Percentiles rank a stretch among this genome's conserved stretches.
These are phyloP conservation scores for Spizellomyces punctatus DNA, from an alignment of 192 early-diverging fungal genomes.

Conservation along the genomic window DNA sequence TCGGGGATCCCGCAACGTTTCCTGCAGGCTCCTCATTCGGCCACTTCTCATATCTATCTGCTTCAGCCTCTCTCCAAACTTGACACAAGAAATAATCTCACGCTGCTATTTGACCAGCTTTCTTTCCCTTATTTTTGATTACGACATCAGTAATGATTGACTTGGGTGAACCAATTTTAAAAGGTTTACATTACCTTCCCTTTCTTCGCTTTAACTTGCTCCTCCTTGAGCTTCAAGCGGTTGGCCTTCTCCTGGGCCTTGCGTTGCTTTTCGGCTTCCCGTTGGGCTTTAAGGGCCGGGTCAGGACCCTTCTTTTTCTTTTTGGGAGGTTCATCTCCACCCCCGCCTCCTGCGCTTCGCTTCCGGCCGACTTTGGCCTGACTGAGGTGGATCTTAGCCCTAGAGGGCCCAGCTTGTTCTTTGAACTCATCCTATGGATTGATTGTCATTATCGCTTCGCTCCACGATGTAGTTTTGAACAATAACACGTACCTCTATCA, in stretches of 20 bases:
- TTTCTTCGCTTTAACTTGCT: conserved; percentile 35
- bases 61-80: too few relatives aligned
- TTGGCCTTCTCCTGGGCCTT: conserved; percentile 40
- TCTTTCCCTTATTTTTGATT: too few relatives aligned
- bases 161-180: too few relatives aligned
- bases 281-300: conserved; percentile 24
- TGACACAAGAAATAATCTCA: too few relatives aligned
- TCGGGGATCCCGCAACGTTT: too few relatives aligned
- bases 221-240: conserved; percentile 38
- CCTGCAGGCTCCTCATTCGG: too few relatives aligned
- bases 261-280: conserved; percentile 35
- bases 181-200: conserved; percentile 7
- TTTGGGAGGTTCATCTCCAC: conserved; percentile 17
- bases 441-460: not conserved
- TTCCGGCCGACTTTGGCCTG: conserved; percentile 14
- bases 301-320: conserved; percentile 27
- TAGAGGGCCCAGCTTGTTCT: not conserved
- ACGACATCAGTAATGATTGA: too few relatives aligned
- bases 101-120: too few relatives aligned
- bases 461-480: not conserved
- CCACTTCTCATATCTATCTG: too few relatives aligned
- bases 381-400: conserved; percentile 5
- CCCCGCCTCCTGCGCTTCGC: conserved; percentile 22
- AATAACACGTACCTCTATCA: conserved; percentile 42
- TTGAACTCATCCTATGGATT: conserved; percentile 21